These are phyloP conservation scores for Viola pubescens DNA, from an alignment of 441 rosid genomes.

Conservation along the genomic window DNA sequence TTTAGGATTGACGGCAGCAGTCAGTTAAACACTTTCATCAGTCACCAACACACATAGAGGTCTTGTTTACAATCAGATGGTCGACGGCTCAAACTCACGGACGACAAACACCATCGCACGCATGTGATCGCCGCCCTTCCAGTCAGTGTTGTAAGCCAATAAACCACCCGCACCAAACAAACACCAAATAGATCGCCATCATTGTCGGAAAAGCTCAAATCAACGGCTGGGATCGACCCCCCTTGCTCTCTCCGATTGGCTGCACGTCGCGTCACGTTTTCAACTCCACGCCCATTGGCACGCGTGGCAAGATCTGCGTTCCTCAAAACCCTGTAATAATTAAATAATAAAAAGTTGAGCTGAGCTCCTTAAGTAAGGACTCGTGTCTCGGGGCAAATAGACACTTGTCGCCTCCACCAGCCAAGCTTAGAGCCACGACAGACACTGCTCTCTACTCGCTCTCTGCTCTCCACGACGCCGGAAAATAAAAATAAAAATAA, in stretches of 20 bases:
- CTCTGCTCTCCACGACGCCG: conserved; percentile 15
- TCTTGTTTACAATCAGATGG: too few species aligned
- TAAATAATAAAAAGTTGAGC: conserved; percentile 13
- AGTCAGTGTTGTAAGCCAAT: too few species aligned
- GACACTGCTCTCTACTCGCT: conserved; percentile 24
- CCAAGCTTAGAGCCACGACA: conserved; percentile 16
- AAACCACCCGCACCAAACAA: too few species aligned
- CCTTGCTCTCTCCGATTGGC: conserved; percentile 25
- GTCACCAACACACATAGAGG: too few species aligned
- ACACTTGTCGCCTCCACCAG: conserved; percentile 60
- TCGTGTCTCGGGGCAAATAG: conserved; percentile 39
- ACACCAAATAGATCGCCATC: background rate
- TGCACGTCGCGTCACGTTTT: conserved; percentile 20
- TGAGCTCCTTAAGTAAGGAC: conserved; percentile 46
- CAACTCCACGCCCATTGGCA: conserved; percentile 26
- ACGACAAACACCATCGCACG: too few species aligned
- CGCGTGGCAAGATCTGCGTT: conserved; percentile 41
- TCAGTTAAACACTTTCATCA: too few species aligned
- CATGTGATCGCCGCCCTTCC: too few species aligned
- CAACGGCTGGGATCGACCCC: conserved; percentile 32
- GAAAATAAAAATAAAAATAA: conserved; percentile 16
- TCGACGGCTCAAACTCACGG: too few species aligned
- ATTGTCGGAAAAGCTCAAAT: conserved; percentile 25
- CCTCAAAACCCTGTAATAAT: conserved; percentile 18
- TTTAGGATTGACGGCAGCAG: too few species aligned